Evolutionary conservation across 371 early-diverging fungal species (phyloP), one percentile per base, ranked within the genome.

Genomic region (Mortierella sp.): DNA sequence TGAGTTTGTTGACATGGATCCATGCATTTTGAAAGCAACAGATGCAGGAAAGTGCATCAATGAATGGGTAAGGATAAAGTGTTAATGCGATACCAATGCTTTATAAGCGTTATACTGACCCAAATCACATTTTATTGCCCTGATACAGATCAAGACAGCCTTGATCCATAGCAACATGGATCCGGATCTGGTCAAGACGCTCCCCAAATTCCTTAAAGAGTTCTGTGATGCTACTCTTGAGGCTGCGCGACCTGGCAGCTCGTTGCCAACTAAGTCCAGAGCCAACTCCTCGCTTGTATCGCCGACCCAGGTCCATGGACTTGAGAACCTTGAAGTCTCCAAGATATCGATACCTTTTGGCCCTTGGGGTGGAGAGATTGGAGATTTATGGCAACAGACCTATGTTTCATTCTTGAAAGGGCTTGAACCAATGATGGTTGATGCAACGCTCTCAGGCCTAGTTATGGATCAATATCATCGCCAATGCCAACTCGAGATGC

Each of bases 1-100:
- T n/a, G 86, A 88, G 67, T 69, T 88, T 62, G 73, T 84, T 3
- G 87, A 86, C 58, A 75, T 80, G 76, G 84, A 85, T 57, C 77
- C 83, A 15, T 76, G 72, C 45, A 68, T 76, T 24, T 50, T 70
- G 59, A 81, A 76, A 52, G 67, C 79, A 0, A 76, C 71, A 10
- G 80, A 83, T 40, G 63, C 75, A 32, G 84, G 84, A 28, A 60
- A 57, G 5, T 72, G 64, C 58, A 62, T 79, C 21, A 83, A 79
- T 48, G 74, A 83, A 72, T 81, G 81, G 81, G 81, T 81, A 81
- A 47, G 73, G 9, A 55, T 55, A 50, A 11, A 11, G 5, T 11
- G 11, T 11, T 50, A n/a, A 16, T n/a, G 15, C 15, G 43, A 43
- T 43, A 43, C 43, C 43, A 9, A 43, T 43, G 15, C 13, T 43